Evolutionary conservation across 2,329 filamentous ascomycete species (phyloP), one percentile per base, ranked within the genome.

Genomic region (Ophiostoma ulmi): DNA sequence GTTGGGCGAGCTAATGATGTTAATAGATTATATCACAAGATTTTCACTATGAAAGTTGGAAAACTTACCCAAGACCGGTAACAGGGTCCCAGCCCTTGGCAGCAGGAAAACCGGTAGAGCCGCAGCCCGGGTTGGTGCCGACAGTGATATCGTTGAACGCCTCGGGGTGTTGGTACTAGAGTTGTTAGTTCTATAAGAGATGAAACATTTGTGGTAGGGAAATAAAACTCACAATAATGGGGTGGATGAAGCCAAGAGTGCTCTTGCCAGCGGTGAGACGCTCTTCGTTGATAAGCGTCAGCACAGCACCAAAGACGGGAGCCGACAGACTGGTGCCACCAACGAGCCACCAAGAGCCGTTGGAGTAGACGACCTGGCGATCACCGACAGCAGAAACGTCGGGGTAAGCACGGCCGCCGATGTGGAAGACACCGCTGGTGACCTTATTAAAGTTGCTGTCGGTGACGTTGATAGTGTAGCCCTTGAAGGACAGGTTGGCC

Each of bases 251-350:
- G 6, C 79, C 78, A 0, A 82, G 72, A 1, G 78, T 76, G 11
- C 73, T 74, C 75, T 84, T 82, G 6, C 84, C 84, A 10, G 78
- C 79, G 0, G 81, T 77, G n/a, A 89, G 77, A 58, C 86, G 80
- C 0, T 85, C 85, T 74, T 90, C 88, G 74, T 91, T 91, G 71
- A 91, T 80, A 3, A 91, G 82, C 1, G 85, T 81, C 63, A 91
- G 80, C 70, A 91, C 80, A 11, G 83, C 85, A 0, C 86, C 84
- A 20, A 87, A 86, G 0, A 85, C 79, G 0, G 90, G 90, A 0
- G 85, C 78, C 0, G 88, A 75, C 44, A 72, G 72, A 70, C 82
- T 84, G 0, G 86, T 88, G 17, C 85, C 86, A 68, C 80, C 84
- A 0, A 83, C 80, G 38, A 82, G 77, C 0, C 75, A 74, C 70